Evolutionary conservation across 78 protist genomes (phyloP).

Genomic region (Parvularia atlantis): DNA sequence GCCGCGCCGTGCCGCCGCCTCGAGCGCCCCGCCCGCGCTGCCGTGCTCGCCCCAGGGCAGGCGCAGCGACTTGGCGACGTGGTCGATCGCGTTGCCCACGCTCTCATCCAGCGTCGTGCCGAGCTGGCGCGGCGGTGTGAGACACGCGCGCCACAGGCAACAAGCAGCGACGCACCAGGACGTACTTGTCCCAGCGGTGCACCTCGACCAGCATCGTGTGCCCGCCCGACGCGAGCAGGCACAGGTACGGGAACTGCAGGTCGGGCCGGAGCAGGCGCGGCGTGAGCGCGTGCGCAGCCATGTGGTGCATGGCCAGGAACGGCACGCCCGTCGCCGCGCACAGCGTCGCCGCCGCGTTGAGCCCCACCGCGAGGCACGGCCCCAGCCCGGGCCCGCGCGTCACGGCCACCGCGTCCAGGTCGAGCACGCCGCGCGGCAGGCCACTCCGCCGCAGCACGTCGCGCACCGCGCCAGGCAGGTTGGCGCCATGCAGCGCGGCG

Average conservation of each 20-base stretch:
- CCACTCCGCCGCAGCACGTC: background rate
- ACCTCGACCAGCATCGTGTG: conserved; percentile 40
- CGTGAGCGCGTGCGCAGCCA: conserved; percentile 52
- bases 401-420: conserved; percentile 53
- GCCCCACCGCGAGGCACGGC: conserved; percentile 41
- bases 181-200: conserved; percentile 22
- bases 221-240: conserved; percentile 54
- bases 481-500: background rate
- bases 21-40: too few relatives aligned
- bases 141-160: too few relatives aligned
- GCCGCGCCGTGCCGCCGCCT: too few relatives aligned
- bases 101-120: conserved; percentile 62
- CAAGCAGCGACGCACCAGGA: too few relatives aligned
- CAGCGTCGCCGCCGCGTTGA: conserved; percentile 13
- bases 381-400: conserved; percentile 61
- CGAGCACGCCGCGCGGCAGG: background rate
- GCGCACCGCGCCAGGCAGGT: background rate
- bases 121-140: too few relatives aligned
- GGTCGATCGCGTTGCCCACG: conserved; percentile 61
- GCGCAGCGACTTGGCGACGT: conserved; percentile 3
- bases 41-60: too few relatives aligned
- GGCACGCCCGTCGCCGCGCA: conserved; percentile 5
- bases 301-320: conserved; percentile 48
- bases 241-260: conserved; percentile 48
- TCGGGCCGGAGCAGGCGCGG: conserved; percentile 6